These are phyloP conservation scores for Mimosa bimucronata DNA, from an alignment of 306 rosid genomes.

Conservation along the genomic window DNA sequence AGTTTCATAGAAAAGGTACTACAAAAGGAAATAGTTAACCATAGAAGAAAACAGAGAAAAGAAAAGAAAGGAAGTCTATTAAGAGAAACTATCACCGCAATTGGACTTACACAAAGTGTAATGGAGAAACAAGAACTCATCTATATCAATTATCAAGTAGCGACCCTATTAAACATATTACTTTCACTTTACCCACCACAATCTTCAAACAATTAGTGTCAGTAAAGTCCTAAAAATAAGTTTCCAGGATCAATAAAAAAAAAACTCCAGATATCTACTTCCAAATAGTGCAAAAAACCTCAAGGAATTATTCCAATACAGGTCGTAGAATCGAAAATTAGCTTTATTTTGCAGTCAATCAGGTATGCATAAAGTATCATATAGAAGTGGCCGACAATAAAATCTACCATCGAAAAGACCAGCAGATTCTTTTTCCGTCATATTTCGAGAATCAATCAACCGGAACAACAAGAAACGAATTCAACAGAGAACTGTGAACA, in stretches of 20 bases:
- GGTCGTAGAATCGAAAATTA: neutral
- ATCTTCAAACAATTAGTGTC: neutral
- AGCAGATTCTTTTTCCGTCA: neutral
- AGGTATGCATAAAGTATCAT: neutral
- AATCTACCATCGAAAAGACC: constrained; percentile 5
- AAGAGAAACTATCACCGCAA: neutral
- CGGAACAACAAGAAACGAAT: neutral
- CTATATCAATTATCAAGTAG: neutral
- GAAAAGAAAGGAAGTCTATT: neutral
- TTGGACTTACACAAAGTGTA: neutral
- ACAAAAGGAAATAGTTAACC: neutral
- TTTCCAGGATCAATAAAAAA: neutral
- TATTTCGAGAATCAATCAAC: neutral
- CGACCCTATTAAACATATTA: neutral
- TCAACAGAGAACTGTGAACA: neutral
- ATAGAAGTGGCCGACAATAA: constrained; percentile 2
- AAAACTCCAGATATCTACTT: neutral
- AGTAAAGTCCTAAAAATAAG: neutral
- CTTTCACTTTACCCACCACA: constrained; percentile 1
- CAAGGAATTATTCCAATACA: neutral
- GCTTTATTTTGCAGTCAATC: neutral
- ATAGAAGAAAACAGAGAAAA: too few relatives aligned
- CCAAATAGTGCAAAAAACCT: neutral
- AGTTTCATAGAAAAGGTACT: neutral
- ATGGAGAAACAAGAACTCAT: neutral